These are phyloP conservation scores for Penicillium thymicola DNA, from an alignment of 2,329 filamentous ascomycete genomes.

Conservation along the genomic window DNA sequence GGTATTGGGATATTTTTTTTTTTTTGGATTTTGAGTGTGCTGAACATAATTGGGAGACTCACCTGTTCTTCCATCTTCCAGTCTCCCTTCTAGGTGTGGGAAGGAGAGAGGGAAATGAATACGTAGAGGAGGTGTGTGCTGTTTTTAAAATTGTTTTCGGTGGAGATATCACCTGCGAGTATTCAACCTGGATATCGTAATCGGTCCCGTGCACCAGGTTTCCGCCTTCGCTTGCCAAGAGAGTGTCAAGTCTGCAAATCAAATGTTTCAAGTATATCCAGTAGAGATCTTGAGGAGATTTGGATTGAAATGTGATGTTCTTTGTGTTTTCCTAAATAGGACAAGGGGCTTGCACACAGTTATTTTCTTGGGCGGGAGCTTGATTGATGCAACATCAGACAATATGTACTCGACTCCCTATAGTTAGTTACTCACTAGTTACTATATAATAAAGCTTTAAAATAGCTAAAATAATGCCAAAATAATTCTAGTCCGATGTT, in stretches of 20 bases:
- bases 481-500: not conserved
- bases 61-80: slow-evolving; percentile 48
- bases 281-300: not conserved
- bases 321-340: slow-evolving; percentile 16
- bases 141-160: slow-evolving; percentile 28
- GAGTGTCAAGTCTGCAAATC: not conserved
- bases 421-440: not conserved
- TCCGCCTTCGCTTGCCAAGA: slow-evolving; percentile 20
- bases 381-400: not conserved
- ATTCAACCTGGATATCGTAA: slow-evolving; percentile 23
- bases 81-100: slow-evolving; percentile 31
- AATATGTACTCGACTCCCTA: not conserved
- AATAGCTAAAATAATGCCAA: not conserved
- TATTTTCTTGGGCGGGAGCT: not conserved
- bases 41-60: slow-evolving; percentile 15
- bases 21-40: not conserved
- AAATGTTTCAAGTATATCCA: not conserved
- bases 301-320: not conserved
- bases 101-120: slow-evolving; percentile 21
- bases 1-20: slow-evolving; percentile 7
- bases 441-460: not conserved
- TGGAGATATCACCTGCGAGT: slow-evolving; percentile 14
- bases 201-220: slow-evolving; percentile 23
- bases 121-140: slow-evolving; percentile 24
- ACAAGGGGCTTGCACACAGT: slow-evolving; percentile 15